phyloP scores from a whole-genome alignment of 495 filamentous ascomycete species.

The Jackrogersella minutella region DNA sequence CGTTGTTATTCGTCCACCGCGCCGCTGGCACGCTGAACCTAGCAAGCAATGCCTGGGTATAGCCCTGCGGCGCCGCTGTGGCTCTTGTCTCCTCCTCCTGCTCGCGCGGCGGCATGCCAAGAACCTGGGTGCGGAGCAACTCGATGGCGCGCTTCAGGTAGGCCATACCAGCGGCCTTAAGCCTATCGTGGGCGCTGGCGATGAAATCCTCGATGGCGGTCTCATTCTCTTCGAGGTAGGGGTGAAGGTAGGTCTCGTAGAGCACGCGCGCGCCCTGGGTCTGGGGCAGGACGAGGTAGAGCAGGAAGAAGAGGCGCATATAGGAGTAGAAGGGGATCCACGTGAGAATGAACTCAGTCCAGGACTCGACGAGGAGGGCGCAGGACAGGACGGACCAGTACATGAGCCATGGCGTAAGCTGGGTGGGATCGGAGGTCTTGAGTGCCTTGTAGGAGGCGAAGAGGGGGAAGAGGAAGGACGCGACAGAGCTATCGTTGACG shows the following conservation, averaged over 20 bases:
- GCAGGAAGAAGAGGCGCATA: constrained; percentile 84
- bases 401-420: constrained; percentile 98
- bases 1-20: constrained; percentile 50
- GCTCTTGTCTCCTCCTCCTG: constrained; percentile 51
- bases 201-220: constrained; percentile 90
- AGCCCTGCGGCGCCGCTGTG: constrained; percentile 61
- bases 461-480: constrained; percentile 92
- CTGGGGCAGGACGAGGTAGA: constrained; percentile 97
- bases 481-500: constrained; percentile 69
- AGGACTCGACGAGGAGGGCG: constrained; percentile 83
- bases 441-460: constrained; percentile 99
- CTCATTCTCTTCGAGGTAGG: constrained; percentile 89
- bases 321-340: constrained; percentile 97
- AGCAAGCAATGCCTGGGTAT: constrained; percentile 81
- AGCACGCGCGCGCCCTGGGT: constrained; percentile 87
- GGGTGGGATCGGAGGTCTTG: constrained; percentile 86
- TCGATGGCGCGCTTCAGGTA: constrained; percentile 85
- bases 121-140: constrained; percentile 72
- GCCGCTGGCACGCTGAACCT: constrained; percentile 82
- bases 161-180: constrained; percentile 77
- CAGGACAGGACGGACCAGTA: constrained; percentile 95
- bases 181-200: constrained; percentile 78
- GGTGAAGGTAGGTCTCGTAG: constrained; percentile 85
- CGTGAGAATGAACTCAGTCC: constrained; percentile 81
- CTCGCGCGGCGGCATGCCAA: constrained; percentile 68